Evolutionary conservation across 2,329 filamentous ascomycete species (phyloP).

Genomic region (Colletotrichum filicis): DNA sequence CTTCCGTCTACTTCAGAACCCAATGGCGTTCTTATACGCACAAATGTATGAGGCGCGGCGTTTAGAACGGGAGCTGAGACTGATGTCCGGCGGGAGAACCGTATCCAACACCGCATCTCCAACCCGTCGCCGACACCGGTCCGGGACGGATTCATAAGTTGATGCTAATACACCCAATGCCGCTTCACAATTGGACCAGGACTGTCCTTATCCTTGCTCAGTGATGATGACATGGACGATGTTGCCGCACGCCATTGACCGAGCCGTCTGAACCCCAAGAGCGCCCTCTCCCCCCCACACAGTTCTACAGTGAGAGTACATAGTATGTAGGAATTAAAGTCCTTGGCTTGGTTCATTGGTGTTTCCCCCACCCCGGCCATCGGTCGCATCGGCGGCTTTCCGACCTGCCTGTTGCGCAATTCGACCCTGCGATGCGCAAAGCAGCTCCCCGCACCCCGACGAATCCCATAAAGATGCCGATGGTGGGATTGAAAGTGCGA

Average conservation of each 20-base stretch:
- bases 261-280: constrained; percentile 7
- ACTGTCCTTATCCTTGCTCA: background rate
- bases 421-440: constrained; percentile 31
- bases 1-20: background rate
- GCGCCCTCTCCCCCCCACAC: background rate
- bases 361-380: background rate
- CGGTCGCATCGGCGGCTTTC: constrained; percentile 23
- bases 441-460: constrained; percentile 2
- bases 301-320: background rate
- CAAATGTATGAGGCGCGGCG: background rate
- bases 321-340: no score
- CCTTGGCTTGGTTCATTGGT: no score
- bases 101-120: background rate
- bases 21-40: background rate
- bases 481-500: background rate
- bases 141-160: background rate
- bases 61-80: background rate
- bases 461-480: background rate
- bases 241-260: background rate
- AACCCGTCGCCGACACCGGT: constrained; percentile 25
- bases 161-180: background rate
- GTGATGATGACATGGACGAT: constrained; percentile 1
- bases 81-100: background rate
- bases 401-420: constrained; percentile 34
- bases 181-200: background rate